Conservation (phyloP, 495 filamentous ascomycete species). For the Choiromyces venosus region DNA sequence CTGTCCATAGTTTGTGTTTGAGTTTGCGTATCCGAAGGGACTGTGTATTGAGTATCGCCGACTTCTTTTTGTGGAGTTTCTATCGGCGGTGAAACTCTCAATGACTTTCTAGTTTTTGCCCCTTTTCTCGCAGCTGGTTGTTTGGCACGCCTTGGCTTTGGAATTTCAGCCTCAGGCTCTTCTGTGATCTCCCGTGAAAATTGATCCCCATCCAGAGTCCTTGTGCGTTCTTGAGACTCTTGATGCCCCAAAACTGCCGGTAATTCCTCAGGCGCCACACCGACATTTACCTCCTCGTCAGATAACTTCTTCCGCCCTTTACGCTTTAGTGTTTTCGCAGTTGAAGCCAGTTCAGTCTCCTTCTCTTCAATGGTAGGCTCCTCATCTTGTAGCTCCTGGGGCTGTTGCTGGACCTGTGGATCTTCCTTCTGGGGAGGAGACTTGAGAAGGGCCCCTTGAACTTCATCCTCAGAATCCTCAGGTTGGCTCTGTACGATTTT, state of each 20-base stretch:
- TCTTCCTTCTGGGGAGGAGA: not conserved
- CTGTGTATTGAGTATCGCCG: slow-evolving; percentile 35
- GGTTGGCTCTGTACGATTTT: slow-evolving; percentile 18
- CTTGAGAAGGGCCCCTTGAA: not conserved
- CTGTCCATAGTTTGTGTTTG: slow-evolving; percentile 19
- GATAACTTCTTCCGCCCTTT: slow-evolving; percentile 4
- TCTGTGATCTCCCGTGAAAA: not conserved
- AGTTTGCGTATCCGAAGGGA: slow-evolving; percentile 25
- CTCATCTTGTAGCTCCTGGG: not conserved
- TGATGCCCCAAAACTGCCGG: not conserved
- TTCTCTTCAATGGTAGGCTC: not conserved
- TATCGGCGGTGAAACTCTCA: slow-evolving; percentile 6
- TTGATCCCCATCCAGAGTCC: not conserved
- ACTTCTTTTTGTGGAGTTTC: slow-evolving; percentile 3
- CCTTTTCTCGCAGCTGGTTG: slow-evolving; percentile 12
- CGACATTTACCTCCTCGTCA: not conserved
- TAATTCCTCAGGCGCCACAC: slow-evolving; percentile 1
- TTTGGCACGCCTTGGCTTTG: slow-evolving; percentile 23
- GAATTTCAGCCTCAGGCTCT: slow-evolving; percentile 10
- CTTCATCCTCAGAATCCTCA: not conserved
- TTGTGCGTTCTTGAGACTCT: slow-evolving; percentile 3
- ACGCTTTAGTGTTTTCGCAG: slow-evolving; percentile 9
- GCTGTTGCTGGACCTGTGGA: not conserved
- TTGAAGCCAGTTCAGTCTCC: not conserved
- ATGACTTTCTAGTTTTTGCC: slow-evolving; percentile 11